These are phyloP conservation scores for Eucalyptus sp. DNA, from an alignment of 345 rosid genomes.

Conservation along the genomic window DNA sequence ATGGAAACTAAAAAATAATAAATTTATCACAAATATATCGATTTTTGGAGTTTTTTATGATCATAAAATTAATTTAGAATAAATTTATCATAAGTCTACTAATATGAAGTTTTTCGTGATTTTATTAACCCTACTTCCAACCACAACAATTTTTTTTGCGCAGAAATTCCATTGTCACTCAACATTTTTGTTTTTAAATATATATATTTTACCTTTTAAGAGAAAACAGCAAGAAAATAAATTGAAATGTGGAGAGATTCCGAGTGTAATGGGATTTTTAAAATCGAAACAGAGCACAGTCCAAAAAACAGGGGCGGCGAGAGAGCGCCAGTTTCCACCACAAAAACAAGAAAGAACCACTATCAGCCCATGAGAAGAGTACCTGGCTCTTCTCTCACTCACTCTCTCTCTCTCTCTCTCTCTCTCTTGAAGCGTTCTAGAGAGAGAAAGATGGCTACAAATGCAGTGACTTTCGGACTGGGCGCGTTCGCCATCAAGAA, in stretches of 20 bases:
- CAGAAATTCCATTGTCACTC: accelerated
- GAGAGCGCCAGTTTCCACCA: not conserved
- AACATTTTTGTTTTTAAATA: no score
- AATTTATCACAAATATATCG: accelerated
- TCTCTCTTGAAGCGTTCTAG: not conserved
- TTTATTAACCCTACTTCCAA: no score
- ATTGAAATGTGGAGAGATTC: not conserved
- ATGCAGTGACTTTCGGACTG: not conserved
- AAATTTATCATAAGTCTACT: accelerated
- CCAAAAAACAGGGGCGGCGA: not conserved
- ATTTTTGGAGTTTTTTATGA: accelerated
- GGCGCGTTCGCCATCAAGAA: not conserved
- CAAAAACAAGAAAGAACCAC: not conserved
- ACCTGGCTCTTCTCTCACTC: not conserved
- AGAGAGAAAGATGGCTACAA: not conserved
- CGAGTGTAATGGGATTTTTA: not conserved
- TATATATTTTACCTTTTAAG: no score
- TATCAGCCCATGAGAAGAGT: not conserved
- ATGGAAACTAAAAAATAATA: accelerated
- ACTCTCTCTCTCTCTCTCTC: not conserved
- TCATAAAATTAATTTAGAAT: accelerated
- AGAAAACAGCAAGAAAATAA: not conserved
- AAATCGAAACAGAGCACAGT: not conserved
- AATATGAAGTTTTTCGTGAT: accelerated
- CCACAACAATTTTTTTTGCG: no score